phyloP scores from a whole-genome alignment of 352 stramenopile genomes.

The Phytophthora ramorum region DNA sequence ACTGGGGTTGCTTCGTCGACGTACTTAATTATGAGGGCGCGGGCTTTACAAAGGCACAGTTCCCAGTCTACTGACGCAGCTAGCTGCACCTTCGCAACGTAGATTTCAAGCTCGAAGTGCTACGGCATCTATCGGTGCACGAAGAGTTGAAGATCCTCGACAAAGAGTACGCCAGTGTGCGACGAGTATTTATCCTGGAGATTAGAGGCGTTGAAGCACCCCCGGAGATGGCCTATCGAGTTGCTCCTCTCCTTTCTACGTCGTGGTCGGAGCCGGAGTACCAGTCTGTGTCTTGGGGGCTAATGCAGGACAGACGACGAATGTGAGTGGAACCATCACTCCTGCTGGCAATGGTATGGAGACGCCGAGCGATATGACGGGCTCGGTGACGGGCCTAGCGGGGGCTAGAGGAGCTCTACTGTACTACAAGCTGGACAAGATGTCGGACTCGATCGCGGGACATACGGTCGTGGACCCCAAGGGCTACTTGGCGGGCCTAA shows the following conservation, averaged over 20 bases:
- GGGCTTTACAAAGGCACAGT: slow-evolving; percentile 85
- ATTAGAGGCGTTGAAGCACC: neutral
- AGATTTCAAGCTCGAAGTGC: slow-evolving; percentile 61
- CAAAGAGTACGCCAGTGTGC: slow-evolving; percentile 8
- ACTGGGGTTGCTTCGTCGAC: slow-evolving; percentile 63
- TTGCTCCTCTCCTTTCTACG: too few relatives aligned
- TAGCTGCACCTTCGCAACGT: slow-evolving; percentile 80
- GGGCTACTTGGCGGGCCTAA: slow-evolving; percentile 98
- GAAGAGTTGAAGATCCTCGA: slow-evolving; percentile 17
- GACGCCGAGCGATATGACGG: slow-evolving; percentile 67
- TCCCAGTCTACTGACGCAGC: slow-evolving; percentile 80
- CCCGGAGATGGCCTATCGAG: too few relatives aligned
- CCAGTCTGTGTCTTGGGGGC: slow-evolving; percentile 91
- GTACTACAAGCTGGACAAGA: slow-evolving; percentile 96
- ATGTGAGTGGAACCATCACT: slow-evolving; percentile 64
- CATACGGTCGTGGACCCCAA: slow-evolving; percentile 98
- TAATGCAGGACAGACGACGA: slow-evolving; percentile 36
- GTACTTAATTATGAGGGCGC: slow-evolving; percentile 63
- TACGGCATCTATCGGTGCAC: slow-evolving; percentile 39
- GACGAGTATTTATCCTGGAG: slow-evolving; percentile 11
- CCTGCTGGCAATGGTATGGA: slow-evolving; percentile 49
- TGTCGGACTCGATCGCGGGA: slow-evolving; percentile 95
- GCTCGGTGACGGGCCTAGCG: slow-evolving; percentile 88
- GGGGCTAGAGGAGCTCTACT: slow-evolving; percentile 94
- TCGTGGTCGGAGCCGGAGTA: too few relatives aligned